Base-by-base conservation (phyloP, 306 rosid genomes). In the Vigna angularis region DNA sequence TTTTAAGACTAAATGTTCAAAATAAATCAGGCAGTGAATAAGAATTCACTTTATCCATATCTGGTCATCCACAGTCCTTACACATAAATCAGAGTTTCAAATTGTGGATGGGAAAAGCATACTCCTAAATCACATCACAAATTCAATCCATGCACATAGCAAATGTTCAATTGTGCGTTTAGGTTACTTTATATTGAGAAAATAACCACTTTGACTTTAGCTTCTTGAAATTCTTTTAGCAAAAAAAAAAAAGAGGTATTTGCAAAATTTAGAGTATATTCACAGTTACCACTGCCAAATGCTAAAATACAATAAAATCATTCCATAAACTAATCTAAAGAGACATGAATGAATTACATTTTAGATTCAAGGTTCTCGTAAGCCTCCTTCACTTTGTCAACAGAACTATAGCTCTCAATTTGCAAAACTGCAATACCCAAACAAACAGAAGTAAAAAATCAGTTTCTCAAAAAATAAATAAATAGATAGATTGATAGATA, bases 361-460 rank as follows among this genome's bases (percentile, higher is more conserved):
- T 84, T 51, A 18, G 86, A 79, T 24, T 91, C 82, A 68, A 91
- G 85, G 18, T 86, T 84, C 7, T 83, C 75, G 48, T 88, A 91
- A 24, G 96, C 95, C 64, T 83, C 91, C 57, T 78, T 81, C 79
- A 93, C 97, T 22, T 83, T 85, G 12, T 93, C 96, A 10, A 86
- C 65, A 12, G 99, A 81, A 74, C 86, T 75, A 74, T 79, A 83
- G 50, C 85, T 81, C 82, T 70, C 83, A 53, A 90, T 74, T 53
- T 76, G 85, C 81, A 92, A 80, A 85, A 90, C 98, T 95, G 67
- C 40, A 72, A 72, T 61, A 57, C 62, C 12, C 48, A 62, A 76
- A 69, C n/a, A 32, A n/a, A 79, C 0, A 63, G 48, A 55, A 15
- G 1, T 58, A 58, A 13, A 26, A 12, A 40, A 51, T 6, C 16